Evolutionary conservation across 2,329 filamentous ascomycete species (phyloP), one percentile per base, ranked within the genome.

Genomic region (Fusarium brachygibbosum): DNA sequence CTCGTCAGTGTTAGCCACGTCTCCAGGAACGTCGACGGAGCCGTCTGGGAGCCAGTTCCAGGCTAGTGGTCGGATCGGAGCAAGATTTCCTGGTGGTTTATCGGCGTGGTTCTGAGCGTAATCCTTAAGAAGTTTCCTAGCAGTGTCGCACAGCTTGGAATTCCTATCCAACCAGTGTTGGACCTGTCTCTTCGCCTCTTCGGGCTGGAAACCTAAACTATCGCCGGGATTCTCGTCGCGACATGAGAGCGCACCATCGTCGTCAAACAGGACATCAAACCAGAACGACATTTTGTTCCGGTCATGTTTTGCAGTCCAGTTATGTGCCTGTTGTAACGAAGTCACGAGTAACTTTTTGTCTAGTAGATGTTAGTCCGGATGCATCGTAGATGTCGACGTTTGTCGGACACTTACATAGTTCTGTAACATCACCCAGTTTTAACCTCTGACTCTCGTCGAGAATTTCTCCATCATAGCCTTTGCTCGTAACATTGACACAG

Each of bases 231-330:
- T 79, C 58, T 89, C 86, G 37, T 87, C 84, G 3, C 84, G 82
- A 45, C 82, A 82, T 11, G 82, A 82, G 31, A 82, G 78, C 4
- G 79, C 79, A 9, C 81, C 81, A 31, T 85, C 83, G 31, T 88
- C 87, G 55, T 91, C 88, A 56, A 90, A 90, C 10, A 91, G 79
- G 29, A 90, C 87, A 55, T 88, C 87, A 58, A 86, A 87, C 88
- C 89, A 91, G 63, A 91, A 91, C 0, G 86, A 84, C 87, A 90
- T 91, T 75, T 91, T 91, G 77, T 90, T 90, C 35, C 89, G 82
- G 72, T 91, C 88, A 71, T 91, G 89, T 65, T 90, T 90, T 58
- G 88, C 88, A 1, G 88, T 89, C 88, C 89, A 90, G 75, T 91
- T 91, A 69, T 91, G 88, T 3, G 88, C 86, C 75, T 91, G 88